Evolutionary conservation across 495 filamentous ascomycete genomes (phyloP), one percentile per base, ranked within the genome.

Genomic region (Cenococcum geophilum): DNA sequence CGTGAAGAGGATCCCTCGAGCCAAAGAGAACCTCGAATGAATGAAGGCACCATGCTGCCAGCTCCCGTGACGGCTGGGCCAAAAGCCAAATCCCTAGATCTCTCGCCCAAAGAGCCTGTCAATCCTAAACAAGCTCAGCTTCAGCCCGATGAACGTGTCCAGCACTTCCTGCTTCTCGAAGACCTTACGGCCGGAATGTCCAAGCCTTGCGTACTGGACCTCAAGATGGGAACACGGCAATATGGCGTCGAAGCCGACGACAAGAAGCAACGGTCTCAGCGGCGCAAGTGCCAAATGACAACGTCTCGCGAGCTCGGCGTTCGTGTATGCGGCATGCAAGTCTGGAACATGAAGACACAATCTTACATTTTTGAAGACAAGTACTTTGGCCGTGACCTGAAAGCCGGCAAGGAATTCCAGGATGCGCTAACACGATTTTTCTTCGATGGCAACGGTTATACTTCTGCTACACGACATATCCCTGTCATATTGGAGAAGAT

Each of bases 151-250:
- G 83, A 87, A 57, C 81, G 92, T 16, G 88, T 93, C 23, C 88
- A 96, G 70, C 92, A 92, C 67, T 98, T 98, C 73, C 79, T 98
- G 8, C 79, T 98, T 0, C 77, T 98, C n/a, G 93, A 98, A 74
- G 93, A 98, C 71, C 82, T 98, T 32, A 98, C 93, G 1, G 89
- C 93, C 5, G 93, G 93, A 36, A 97, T 98, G 92, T 89, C 88
- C 70, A 86, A 87, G 35, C 93, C 93, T 12, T 97, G 93, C 74
- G 93, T 97, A 43, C 86, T 98, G 67, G 93, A 98, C 73, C 78
- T 98, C 61, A 98, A 98, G 73, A 98, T 98, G 93, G 93, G 93
- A 11, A 98, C 93, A n/a, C 85, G 93, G 3, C 93, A 98, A 71
- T 97, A 97, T 73, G 93, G 93, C 14, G 82, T 97, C n/a, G 92